Conservation (phyloP, 2,329 filamentous ascomycete genomes). For the Clonostachys rhizophaga region DNA sequence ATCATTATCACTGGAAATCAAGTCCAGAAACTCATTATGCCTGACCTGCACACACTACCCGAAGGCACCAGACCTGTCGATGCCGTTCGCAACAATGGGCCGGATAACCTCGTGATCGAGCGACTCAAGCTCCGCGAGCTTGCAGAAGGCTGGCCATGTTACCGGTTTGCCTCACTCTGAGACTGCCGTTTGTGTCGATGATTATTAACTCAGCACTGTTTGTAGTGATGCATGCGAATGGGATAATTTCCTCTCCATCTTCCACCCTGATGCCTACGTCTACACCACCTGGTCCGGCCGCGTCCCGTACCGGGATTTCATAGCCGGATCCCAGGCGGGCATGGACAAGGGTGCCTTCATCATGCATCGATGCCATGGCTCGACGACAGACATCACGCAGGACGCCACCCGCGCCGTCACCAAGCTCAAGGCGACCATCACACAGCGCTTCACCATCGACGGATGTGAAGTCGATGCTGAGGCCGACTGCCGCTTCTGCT, state of each 20-base stretch:
- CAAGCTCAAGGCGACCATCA: conserved; percentile 46
- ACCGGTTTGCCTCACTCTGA: conserved; percentile 19
- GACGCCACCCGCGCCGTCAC: conserved; percentile 33
- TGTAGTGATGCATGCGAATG: conserved; percentile 42
- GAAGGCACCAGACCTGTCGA: conserved; percentile 19
- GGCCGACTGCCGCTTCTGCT: conserved; percentile 37
- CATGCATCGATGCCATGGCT: conserved; percentile 35
- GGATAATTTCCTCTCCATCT: conserved; percentile 45
- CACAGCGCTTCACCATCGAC: conserved; percentile 37
- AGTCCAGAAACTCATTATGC: not conserved
- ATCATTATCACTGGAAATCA: no score
- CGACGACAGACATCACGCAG: conserved; percentile 32
- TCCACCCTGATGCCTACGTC: conserved; percentile 39
- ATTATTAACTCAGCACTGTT: no score
- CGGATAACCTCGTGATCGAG: conserved; percentile 34
- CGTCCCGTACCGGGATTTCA: conserved; percentile 30
- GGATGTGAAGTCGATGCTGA: conserved; percentile 37
- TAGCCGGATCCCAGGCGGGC: conserved; percentile 26
- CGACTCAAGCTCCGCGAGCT: conserved; percentile 40
- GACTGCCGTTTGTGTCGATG: no score
- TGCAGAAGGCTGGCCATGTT: conserved; percentile 43
- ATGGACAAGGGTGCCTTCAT: conserved; percentile 36
- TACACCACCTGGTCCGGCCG: conserved; percentile 47
- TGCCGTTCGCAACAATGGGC: conserved; percentile 41
- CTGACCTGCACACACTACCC: conserved; percentile 1